Evolutionary conservation across 352 stramenopile genomes (phyloP).

Genomic region (Elongisporangium undulatum): DNA sequence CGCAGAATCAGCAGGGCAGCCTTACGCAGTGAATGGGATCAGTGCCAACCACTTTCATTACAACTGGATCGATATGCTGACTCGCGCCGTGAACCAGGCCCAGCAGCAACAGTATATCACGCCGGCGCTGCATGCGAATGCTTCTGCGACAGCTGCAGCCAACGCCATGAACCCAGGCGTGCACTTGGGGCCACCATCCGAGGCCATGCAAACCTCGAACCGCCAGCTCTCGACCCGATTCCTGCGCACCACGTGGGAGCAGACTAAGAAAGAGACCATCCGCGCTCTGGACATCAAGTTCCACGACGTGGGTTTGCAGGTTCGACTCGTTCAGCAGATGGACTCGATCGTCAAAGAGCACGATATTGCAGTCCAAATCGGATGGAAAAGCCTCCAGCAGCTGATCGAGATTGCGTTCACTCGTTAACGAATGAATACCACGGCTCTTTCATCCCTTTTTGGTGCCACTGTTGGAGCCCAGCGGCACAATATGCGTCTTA

Average conservation of each 20-base stretch:
- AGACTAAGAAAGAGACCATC: conserved; percentile 40
- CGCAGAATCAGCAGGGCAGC: background rate
- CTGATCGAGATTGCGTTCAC: conserved; percentile 32
- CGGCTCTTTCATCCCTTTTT: background rate
- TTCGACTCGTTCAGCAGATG: conserved; percentile 46
- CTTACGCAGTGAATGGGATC: conserved; percentile 2
- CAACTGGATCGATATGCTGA: conserved; percentile 24
- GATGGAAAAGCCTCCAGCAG: conserved; percentile 34
- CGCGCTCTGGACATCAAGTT: conserved; percentile 27
- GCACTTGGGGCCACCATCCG: conserved; percentile 26
- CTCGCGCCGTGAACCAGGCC: conserved; percentile 26
- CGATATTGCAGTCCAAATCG: conserved; percentile 5
- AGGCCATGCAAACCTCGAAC: conserved; percentile 21
- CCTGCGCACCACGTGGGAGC: conserved; percentile 30
- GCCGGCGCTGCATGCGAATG: background rate
- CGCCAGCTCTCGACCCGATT: conserved; percentile 28
- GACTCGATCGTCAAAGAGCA: conserved; percentile 13
- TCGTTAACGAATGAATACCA: background rate
- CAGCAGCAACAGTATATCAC: conserved; percentile 28
- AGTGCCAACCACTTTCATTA: conserved; percentile 20
- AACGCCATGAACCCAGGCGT: conserved; percentile 9
- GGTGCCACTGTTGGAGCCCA: background rate
- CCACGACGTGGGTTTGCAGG: conserved; percentile 35
- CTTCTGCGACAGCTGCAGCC: background rate
- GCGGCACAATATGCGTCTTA: conserved; percentile 26